Evolutionary conservation across 2,329 filamentous ascomycete genomes (phyloP), one percentile per base, ranked within the genome.

Genomic region (Ceratocystis huliohia): DNA sequence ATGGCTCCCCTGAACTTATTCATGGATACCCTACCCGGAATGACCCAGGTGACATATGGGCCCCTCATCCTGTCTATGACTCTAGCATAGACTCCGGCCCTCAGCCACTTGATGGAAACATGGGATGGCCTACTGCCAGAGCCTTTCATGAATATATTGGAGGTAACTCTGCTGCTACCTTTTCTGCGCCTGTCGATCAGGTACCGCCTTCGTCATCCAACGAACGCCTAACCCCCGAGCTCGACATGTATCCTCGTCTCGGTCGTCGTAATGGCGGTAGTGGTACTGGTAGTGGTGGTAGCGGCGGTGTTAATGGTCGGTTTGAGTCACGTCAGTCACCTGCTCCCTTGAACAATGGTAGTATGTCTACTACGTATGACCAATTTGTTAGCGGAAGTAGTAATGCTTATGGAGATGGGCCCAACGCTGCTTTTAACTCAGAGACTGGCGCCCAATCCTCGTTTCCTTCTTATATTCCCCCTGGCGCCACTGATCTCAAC

Each of bases 241-340:
- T 53, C 17, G 63, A 56, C n/a, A 41, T 53, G 17, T 64, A 50
- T 20, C 46, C 46, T 64, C 63, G 46, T 44, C 46, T 45, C 46
- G 4, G 22, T 37, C 64, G 53, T n/a, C 56, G 41, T 15, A 53
- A 50, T 20, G 46, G 37, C 22, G 44, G 22, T 17, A 50, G 46
- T 25, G n/a, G 63, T 25, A 25, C 8, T 56, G 63, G 46, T 44
- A 41, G n/a, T 13, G 61, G 61, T 48, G 22, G 46, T 10, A 53
- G 22, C n/a, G n/a, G 22, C 10, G 30, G 28, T 17, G 44, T 22
- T 22, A 63, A 33, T 22, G n/a, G 10, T 50, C 61, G 61, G 6
- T 63, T 63, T 48, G 61, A 63, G 25, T 41, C 20, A 7, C 61
- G 22, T n/a, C 44, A 30, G 44, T 63, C 61, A n/a, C 61, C 61